Evolutionary conservation across 2,329 filamentous ascomycete genomes (phyloP), one percentile per base, ranked within the genome.

Genomic region (Cercospora nicotianae): DNA sequence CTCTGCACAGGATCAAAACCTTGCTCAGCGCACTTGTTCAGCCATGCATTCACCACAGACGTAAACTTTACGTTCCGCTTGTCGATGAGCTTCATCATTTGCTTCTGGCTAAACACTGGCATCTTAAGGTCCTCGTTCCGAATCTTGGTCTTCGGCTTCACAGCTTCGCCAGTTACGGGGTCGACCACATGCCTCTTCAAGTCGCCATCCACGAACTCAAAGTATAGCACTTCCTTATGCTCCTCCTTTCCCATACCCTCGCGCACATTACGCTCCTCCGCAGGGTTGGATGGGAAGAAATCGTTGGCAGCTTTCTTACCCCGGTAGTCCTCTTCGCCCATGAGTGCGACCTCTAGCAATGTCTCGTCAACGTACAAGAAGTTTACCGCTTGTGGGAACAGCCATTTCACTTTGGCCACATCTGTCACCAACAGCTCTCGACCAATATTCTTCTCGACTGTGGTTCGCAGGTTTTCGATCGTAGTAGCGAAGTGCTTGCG

Each of bases 171-270:
- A 0, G 90, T 92, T 77, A 91, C 91, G 64, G 87, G 86, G 77
- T 90, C 83, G 63, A 85, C 83, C 0, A 93, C 90, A 76, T 96
- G 90, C 48, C 91, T 86, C 81, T 94, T 97, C 72, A 98, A 80
- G 77, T 97, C 94, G 0, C 91, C 94, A 77, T 98, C 95, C 18
- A 96, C 81, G 73, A 96, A 98, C 77, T 98, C 95, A 75, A 99
- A 96, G 39, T 94, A 87, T 26, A 99, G 80, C 16, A 97, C 90
- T 73, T 96, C 89, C 8, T 65, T 64, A 26, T 76, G 70, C 39
- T 82, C 81, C 68, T 82, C 74, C 48, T 77, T 74, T n/a, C 75
- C 74, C 30, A 73, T 5, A 0, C 74, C 73, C 31, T 79, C 79
- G 36, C 77, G 76, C 39, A 81, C 77, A 16, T 76, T 75, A 8